phyloP scores from a whole-genome alignment of 225 moss, liverwort and hornwort genomes.

The Asterella californica region DNA sequence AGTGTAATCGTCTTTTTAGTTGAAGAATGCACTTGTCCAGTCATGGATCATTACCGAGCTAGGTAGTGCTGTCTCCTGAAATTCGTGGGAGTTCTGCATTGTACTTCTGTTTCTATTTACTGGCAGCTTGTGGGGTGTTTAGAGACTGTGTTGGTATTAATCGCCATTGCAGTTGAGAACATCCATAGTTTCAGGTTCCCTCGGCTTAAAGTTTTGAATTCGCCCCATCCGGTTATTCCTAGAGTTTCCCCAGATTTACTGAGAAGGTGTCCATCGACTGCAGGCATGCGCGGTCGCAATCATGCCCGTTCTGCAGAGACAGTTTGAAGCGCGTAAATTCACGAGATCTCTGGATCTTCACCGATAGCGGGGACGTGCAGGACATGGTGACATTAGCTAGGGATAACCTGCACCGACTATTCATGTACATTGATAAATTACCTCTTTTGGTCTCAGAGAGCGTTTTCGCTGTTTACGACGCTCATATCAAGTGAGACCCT shows the following conservation, averaged over 20 bases:
- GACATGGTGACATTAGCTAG: constrained; percentile 88
- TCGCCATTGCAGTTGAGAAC: background rate
- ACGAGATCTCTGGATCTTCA: constrained; percentile 96
- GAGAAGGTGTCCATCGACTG: constrained; percentile 11
- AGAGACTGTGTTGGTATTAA: background rate
- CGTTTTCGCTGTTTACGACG: constrained; percentile 85
- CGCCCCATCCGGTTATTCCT: background rate
- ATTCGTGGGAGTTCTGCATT: background rate
- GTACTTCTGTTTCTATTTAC: background rate
- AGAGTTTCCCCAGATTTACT: background rate
- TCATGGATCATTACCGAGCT: no score
- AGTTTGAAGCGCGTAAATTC: constrained; percentile 93
- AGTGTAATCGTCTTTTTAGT: no score
- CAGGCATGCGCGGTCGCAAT: constrained; percentile 94
- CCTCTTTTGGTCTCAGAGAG: constrained; percentile 94
- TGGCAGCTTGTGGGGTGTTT: no score
- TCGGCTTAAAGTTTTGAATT: background rate
- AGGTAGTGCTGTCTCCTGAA: no score
- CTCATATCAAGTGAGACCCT: constrained; percentile 83
- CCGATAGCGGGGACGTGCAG: constrained; percentile 80
- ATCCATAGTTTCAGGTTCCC: background rate
- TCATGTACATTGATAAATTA: constrained; percentile 96
- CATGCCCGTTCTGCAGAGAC: constrained; percentile 94
- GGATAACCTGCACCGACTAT: constrained; percentile 91
- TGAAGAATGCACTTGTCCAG: no score